phyloP scores from a whole-genome alignment of 768 basidiomycete genomes.

The Psilocybe azurescens region DNA sequence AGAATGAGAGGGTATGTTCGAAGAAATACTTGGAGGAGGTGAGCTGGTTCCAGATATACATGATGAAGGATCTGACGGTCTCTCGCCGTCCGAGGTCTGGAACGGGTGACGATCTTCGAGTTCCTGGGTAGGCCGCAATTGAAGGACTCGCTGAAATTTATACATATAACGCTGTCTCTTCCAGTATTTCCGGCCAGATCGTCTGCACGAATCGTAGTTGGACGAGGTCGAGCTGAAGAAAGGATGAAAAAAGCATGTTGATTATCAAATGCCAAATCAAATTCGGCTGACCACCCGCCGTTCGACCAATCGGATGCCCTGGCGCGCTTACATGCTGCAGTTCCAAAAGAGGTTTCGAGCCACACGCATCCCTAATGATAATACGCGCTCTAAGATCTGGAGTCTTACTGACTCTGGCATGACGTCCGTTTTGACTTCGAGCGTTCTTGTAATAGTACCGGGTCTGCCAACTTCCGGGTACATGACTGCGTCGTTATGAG shows the following conservation, averaged over 20 bases:
- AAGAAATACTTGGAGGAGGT: background rate
- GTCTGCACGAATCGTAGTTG: background rate
- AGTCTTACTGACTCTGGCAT: too few relatives aligned
- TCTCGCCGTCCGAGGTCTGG: background rate
- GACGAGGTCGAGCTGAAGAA: background rate
- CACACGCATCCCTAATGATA: too few relatives aligned
- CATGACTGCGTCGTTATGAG: too few relatives aligned
- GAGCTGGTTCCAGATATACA: background rate
- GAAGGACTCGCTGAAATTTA: background rate
- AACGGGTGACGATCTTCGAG: background rate
- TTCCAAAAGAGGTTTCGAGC: too few relatives aligned
- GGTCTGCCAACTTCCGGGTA: too few relatives aligned
- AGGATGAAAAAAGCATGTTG: background rate
- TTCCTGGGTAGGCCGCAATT: background rate
- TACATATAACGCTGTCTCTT: background rate
- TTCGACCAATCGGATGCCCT: too few relatives aligned
- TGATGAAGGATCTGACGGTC: background rate
- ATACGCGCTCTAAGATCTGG: too few relatives aligned
- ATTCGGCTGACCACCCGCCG: background rate
- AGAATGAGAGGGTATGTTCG: too few relatives aligned
- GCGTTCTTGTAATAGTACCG: too few relatives aligned
- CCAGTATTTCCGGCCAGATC: too few relatives aligned
- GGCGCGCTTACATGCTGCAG: too few relatives aligned
- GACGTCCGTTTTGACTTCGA: too few relatives aligned
- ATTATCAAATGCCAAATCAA: background rate